phyloP scores from a whole-genome alignment of 352 stramenopile genomes.

The Pythium rishiriense region DNA sequence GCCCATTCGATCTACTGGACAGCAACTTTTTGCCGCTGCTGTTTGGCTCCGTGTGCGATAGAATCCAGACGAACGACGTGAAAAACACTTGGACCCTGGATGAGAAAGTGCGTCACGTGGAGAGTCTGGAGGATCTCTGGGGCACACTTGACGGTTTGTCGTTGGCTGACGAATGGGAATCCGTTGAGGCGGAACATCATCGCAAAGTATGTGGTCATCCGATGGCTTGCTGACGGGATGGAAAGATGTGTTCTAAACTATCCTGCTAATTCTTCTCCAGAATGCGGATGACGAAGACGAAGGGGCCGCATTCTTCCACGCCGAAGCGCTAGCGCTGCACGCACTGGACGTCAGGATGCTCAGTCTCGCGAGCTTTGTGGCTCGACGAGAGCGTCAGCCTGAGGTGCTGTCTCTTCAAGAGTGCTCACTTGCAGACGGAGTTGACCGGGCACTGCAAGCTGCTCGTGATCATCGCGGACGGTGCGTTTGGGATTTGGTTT shows the following conservation, averaged over 20 bases:
- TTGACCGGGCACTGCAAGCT: constrained; percentile 11
- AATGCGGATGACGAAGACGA: constrained; percentile 12
- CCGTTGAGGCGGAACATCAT: background rate
- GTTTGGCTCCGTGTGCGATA: constrained; percentile 15
- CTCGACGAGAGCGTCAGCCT: background rate
- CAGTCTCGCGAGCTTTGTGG: constrained; percentile 16
- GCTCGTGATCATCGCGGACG: constrained; percentile 2
- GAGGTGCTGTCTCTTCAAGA: constrained; percentile 6
- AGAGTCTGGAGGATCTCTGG: constrained; percentile 44
- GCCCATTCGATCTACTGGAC: constrained; percentile 58
- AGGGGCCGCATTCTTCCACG: constrained; percentile 21
- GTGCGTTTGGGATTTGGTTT: constrained; percentile 10
- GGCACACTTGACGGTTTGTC: constrained; percentile 43
- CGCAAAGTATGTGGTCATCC: constrained; percentile 2
- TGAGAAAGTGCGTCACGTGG: constrained; percentile 40
- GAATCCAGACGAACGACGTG: background rate
- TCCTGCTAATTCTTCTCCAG: background rate
- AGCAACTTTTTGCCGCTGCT: constrained; percentile 62
- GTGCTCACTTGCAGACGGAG: constrained; percentile 14
- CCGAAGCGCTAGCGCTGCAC: background rate
- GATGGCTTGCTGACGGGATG: background rate
- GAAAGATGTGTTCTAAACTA: background rate
- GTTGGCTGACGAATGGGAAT: constrained; percentile 21
- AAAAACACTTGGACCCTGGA: background rate
- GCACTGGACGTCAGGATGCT: constrained; percentile 18